Conservation (phyloP, 2,329 filamentous ascomycete genomes). For the Colletotrichum acutatum region DNA sequence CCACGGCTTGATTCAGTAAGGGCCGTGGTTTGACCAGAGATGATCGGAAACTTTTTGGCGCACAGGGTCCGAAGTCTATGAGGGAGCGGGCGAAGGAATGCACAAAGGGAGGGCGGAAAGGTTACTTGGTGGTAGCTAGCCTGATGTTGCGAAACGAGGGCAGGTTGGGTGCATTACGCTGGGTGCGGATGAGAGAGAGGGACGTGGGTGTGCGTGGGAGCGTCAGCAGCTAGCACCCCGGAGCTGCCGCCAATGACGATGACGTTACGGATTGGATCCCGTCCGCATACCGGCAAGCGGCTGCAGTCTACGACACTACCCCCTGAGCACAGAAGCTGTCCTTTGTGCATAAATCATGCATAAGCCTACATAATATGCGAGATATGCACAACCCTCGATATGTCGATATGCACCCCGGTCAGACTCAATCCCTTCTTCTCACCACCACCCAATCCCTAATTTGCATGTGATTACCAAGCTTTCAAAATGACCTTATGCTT, state of each 20-base stretch:
- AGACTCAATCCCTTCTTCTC: background rate
- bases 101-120: constrained; percentile 16
- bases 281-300: constrained; percentile 27
- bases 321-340: constrained; percentile 1
- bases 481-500: background rate
- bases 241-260: constrained; percentile 33
- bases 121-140: constrained; percentile 15
- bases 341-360: background rate
- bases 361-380: background rate
- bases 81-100: constrained; percentile 24
- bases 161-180: constrained; percentile 10
- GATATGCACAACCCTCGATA: background rate
- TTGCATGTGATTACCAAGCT: constrained; percentile 28
- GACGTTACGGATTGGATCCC: constrained; percentile 18
- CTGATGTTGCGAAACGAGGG: constrained; percentile 27
- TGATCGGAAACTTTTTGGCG: constrained; percentile 26
- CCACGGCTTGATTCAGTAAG: constrained; percentile 21
- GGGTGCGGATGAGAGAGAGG: background rate
- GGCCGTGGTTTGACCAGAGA: constrained; percentile 23
- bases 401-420: background rate
- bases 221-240: constrained; percentile 13
- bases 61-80: constrained; percentile 30
- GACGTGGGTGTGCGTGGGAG: background rate
- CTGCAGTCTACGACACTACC: constrained; percentile 11
- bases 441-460: background rate